A percentile compares a stretch with the other conserved stretches of the same genome.
phyloP scores from a whole-genome alignment of 2,329 filamentous ascomycete species.

The Penicillium sp. region DNA sequence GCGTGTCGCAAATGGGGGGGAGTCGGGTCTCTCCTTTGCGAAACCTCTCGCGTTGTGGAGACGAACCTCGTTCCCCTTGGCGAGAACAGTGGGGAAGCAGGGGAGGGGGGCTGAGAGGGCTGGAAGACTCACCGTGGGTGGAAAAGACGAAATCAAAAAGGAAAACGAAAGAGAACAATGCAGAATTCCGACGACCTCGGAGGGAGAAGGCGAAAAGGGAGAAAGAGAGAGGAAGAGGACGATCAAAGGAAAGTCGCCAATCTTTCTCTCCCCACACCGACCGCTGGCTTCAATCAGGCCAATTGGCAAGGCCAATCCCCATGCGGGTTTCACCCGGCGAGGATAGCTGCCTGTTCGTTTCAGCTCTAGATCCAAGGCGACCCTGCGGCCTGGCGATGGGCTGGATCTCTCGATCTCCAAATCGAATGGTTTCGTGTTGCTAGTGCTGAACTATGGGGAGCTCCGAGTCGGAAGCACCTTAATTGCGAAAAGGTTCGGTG shows the following conservation, averaged over 20 bases:
- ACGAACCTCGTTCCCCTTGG: constrained; percentile 27
- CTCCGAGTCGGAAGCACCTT: no score
- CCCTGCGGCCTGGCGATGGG: no score
- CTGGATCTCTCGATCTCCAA: no score
- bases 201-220: neutral
- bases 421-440: no score
- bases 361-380: neutral
- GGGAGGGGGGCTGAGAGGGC: constrained; percentile 7
- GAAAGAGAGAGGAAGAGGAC: constrained; percentile 1
- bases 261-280: neutral
- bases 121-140: constrained; percentile 17
- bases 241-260: neutral
- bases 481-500: no score
- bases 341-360: neutral
- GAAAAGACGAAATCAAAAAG: constrained; percentile 4
- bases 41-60: constrained; percentile 29
- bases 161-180: constrained; percentile 2
- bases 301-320: constrained; percentile 1
- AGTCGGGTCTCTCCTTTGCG: constrained; percentile 26
- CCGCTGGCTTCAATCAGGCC: neutral
- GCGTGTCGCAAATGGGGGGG: constrained; percentile 9
- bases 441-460: neutral
- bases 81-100: constrained; percentile 32
- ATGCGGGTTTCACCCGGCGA: constrained; percentile 3
- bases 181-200: neutral